Evolutionary conservation across 768 basidiomycete species (phyloP), one percentile per base, ranked within the genome.

Genomic region (Tremella mesenterica): DNA sequence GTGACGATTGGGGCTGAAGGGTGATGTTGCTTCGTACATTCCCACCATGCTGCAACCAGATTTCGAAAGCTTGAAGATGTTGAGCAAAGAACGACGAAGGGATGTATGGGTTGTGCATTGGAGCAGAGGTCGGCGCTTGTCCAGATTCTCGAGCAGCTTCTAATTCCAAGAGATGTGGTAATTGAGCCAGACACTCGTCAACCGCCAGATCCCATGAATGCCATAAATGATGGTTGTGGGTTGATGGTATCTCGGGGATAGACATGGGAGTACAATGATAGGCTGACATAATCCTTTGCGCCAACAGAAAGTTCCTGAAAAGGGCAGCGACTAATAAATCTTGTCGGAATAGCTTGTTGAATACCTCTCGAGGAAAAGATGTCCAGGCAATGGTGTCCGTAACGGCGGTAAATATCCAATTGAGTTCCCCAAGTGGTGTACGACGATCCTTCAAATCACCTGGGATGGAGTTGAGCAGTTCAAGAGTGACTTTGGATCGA

Each of bases 361-460:
- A 97, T 3, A 88, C 81, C 31, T 95, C 91, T 43, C 85, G 81
- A 33, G 91, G 85, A 71, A 99, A 93, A 2, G 89, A 88, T 13
- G 92, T 92, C 95, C 95, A 99, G 6, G 95, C 95, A 57, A 99
- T 97, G 8, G 95, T 97, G 74, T 99, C 95, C 14, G 95, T 97
- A 52, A 99, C 88, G 29, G 93, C 90, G 1, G 91, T 97, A 75
- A 97, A 97, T 58, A 97, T 97, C 95, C 95, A 99, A 70, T 93
- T 95, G n/a, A 99, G 81, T 75, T 99, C 95, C 47, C 95, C 95
- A 0, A 99, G 77, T 1, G 95, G 92, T 0, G 95, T 97, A 23
- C 92, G 81, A 18, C 95, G 81, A 67, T 99, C 95, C 74, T 93
- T 95, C 55, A 97, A 80, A 69, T 96, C 92, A 8, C 95, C 95